Evolutionary conservation across 305 asterid genomes (phyloP), one percentile per base, ranked within the genome.

Genomic region (Fraxinus dipetala): DNA sequence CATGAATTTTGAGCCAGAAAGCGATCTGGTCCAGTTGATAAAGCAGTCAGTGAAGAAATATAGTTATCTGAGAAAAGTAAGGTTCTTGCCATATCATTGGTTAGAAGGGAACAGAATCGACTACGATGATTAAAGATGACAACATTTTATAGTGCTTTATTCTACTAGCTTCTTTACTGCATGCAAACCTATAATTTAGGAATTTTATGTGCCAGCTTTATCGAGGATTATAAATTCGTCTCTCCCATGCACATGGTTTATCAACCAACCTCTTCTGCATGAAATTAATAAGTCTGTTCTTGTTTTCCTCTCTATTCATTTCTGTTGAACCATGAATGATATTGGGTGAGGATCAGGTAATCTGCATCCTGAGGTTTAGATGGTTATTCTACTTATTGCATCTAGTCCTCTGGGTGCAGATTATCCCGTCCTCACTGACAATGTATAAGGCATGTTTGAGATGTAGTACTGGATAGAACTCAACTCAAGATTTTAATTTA

Each of bases 351-450:
- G 86, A 84, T 84, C 79, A 72, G 91, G 88, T 89, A 87, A 89
- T 87, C 91, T 87, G 91, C 91, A 89, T 89, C 91, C 91, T 89
- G 90, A 93, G 97, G 94, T 92, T 88, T 91, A 81, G 91, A 90
- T 54, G 83, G 14, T 26, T 65, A 22, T 24, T 63, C 34, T 63
- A 63, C 31, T 61, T 70, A 6, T 34, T 16, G 36, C 38, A 40
- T 76, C 90, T 86, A 91, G 86, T 10, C 95, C 95, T 91, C 85
- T 32, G 92, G 92, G 54, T 90, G 94, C 90, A 84, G 98, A 87
- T 93, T 92, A 92, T 87, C 92, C 85, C 78, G 26, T 85, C 90
- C 90, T 86, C 85, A 78, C 83, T 65, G 34, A 61, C 30, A 61
- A 22, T 61, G 11, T 61, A 61, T 24, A 65, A 9, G 6, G 30